Evolutionary conservation across 495 filamentous ascomycete genomes (phyloP).

Genomic region (Bombardia bombarda): DNA sequence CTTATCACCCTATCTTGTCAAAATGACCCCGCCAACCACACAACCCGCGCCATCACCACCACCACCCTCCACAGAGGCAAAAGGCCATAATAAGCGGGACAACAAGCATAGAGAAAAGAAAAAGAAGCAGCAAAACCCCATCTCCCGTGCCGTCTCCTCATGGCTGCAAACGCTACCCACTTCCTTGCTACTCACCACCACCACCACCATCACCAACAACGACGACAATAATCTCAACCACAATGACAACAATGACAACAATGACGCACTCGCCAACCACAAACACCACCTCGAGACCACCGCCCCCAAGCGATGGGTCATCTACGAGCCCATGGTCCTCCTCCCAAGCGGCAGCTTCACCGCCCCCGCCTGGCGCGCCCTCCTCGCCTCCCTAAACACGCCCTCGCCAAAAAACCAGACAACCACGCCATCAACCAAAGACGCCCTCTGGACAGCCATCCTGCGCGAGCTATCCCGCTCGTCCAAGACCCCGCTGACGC

Average conservation of each 20-base stretch:
- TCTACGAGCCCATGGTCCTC: slow-evolving; percentile 63
- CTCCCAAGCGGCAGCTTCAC: slow-evolving; percentile 55
- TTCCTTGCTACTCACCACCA: not conserved
- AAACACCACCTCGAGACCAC: slow-evolving; percentile 21
- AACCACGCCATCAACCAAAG: too few relatives aligned
- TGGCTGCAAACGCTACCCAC: slow-evolving; percentile 18
- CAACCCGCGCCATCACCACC: too few relatives aligned
- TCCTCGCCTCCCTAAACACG: slow-evolving; percentile 28
- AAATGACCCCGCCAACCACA: too few relatives aligned
- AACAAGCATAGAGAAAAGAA: too few relatives aligned
- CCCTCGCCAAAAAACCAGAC: not conserved
- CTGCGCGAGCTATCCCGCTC: slow-evolving; percentile 43
- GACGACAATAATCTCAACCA: too few relatives aligned
- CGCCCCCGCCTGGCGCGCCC: slow-evolving; percentile 34
- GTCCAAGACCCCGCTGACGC: slow-evolving; percentile 42
- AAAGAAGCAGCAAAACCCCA: slow-evolving; percentile 19
- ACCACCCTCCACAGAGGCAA: too few relatives aligned
- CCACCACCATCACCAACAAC: not conserved
- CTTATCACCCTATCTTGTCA: too few relatives aligned
- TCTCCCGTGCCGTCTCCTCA: slow-evolving; percentile 18
- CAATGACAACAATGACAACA: not conserved
- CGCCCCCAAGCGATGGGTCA: slow-evolving; percentile 57
- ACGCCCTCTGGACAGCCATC: slow-evolving; percentile 36
- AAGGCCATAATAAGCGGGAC: too few relatives aligned
- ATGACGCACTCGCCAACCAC: not conserved